Conservation (phyloP, 768 basidiomycete species). For the Amanita exitialis region DNA sequence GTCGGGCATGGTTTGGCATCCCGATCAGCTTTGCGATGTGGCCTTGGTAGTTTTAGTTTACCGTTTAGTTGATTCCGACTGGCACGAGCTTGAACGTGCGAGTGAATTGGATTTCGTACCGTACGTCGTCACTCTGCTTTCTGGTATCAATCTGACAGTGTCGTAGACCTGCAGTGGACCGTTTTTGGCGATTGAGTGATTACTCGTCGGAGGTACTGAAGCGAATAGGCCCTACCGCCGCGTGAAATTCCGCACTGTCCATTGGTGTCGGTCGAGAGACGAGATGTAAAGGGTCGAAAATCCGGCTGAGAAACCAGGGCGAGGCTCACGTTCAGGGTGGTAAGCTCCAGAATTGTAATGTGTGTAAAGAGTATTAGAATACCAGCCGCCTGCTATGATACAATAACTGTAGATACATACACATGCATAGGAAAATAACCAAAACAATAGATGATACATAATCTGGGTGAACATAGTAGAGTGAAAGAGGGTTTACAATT, state of each 20-base stretch:
- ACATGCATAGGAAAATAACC: not conserved
- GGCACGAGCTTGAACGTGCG: not conserved
- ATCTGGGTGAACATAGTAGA: too few species aligned
- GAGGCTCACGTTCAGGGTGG: too few species aligned
- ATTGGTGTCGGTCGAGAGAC: constrained; percentile 7
- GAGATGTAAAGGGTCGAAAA: too few species aligned
- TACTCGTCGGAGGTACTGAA: not conserved
- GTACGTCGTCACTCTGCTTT: constrained; percentile 63
- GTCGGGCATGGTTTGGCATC: constrained; percentile 70
- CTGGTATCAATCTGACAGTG: constrained; percentile 60
- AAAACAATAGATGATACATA: not conserved
- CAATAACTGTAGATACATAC: not conserved
- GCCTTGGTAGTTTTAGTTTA: too few species aligned
- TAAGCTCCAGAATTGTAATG: not conserved
- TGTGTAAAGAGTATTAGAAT: not conserved
- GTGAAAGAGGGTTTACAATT: not conserved
- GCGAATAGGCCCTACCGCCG: constrained; percentile 15
- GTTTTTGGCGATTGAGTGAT: not conserved
- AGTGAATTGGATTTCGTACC: constrained; percentile 29
- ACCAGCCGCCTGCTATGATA: not conserved
- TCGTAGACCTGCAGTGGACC: constrained; percentile 50
- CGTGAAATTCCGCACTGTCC: constrained; percentile 29
- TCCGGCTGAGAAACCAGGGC: too few species aligned
- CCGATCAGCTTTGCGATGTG: constrained; percentile 75
- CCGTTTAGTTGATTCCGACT: not conserved